phyloP scores from a whole-genome alignment of 768 basidiomycete species.

The Cyclocybe cylindracea region DNA sequence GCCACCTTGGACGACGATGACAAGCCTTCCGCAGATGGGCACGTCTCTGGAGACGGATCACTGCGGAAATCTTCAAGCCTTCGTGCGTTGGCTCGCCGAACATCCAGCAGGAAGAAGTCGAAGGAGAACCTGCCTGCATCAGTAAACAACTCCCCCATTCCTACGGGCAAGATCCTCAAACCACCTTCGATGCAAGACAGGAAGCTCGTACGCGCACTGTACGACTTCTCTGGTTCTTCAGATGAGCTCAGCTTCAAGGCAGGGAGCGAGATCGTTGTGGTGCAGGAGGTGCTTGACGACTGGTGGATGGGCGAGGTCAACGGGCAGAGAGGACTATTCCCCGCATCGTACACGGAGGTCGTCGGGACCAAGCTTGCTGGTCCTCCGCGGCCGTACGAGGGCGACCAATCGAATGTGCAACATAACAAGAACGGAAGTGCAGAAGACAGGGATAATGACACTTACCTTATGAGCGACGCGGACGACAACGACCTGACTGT shows the following conservation, averaged over 20 bases:
- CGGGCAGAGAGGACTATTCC: conserved; percentile 80
- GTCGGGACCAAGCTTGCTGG: conserved; percentile 14
- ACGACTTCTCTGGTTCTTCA: conserved; percentile 71
- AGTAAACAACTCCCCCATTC: background rate
- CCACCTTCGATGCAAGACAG: conserved; percentile 49
- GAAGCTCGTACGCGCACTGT: conserved; percentile 67
- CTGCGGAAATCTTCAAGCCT: conserved; percentile 29
- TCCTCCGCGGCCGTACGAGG: background rate
- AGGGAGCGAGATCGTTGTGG: conserved; percentile 75
- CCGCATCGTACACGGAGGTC: conserved; percentile 70
- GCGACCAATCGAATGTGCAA: background rate
- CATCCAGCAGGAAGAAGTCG: conserved; percentile 35
- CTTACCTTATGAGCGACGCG: conserved; percentile 33
- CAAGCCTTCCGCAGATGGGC: conserved; percentile 25
- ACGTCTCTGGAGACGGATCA: conserved; percentile 19
- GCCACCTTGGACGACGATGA: conserved; percentile 53
- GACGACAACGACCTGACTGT: conserved; percentile 54
- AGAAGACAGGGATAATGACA: conserved; percentile 21
- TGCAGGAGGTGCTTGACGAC: conserved; percentile 81
- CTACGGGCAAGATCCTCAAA: conserved; percentile 40
- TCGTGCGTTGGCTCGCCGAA: conserved; percentile 24
- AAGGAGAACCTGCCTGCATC: conserved; percentile 25
- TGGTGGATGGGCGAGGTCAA: conserved; percentile 89
- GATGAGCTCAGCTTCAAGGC: conserved; percentile 79
- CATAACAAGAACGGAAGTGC: too few relatives aligned